These are phyloP conservation scores for Colletotrichum endophyticum DNA, from an alignment of 2,329 filamentous ascomycete genomes.

Conservation along the genomic window DNA sequence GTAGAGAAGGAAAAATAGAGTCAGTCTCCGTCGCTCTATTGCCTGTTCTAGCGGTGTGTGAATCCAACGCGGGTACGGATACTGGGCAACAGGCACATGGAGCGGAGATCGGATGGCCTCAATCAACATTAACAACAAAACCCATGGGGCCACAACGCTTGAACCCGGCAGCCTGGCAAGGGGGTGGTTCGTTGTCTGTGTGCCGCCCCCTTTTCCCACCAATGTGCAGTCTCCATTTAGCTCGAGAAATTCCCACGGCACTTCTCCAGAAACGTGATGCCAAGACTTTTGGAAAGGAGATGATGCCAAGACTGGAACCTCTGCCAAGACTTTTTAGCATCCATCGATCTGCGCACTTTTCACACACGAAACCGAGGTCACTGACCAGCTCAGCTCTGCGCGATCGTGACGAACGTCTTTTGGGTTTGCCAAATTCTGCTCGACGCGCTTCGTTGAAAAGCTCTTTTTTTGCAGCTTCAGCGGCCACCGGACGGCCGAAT, in stretches of 20 bases:
- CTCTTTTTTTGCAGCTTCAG: neutral
- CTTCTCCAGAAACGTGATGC: neutral
- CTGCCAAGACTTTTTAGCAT: neutral
- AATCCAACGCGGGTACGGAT: neutral
- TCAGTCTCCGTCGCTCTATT: neutral
- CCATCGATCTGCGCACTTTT: neutral
- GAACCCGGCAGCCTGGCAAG: neutral
- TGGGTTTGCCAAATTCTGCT: neutral
- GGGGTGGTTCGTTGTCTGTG: neutral
- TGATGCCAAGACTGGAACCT: neutral
- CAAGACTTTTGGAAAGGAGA: constrained; percentile 12
- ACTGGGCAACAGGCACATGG: neutral
- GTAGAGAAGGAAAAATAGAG: neutral
- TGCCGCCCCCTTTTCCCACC: neutral
- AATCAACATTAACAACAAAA: neutral
- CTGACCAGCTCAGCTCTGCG: neutral
- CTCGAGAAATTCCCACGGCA: neutral
- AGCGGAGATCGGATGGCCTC: neutral
- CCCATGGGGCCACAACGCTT: neutral
- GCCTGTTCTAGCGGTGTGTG: neutral
- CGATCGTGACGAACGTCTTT: neutral
- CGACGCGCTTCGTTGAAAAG: neutral
- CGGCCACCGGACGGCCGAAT: neutral
- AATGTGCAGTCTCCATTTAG: neutral
- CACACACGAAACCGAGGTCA: neutral